Conservation (phyloP, 257 asterid species). For the Haberlea rhodopensis region DNA sequence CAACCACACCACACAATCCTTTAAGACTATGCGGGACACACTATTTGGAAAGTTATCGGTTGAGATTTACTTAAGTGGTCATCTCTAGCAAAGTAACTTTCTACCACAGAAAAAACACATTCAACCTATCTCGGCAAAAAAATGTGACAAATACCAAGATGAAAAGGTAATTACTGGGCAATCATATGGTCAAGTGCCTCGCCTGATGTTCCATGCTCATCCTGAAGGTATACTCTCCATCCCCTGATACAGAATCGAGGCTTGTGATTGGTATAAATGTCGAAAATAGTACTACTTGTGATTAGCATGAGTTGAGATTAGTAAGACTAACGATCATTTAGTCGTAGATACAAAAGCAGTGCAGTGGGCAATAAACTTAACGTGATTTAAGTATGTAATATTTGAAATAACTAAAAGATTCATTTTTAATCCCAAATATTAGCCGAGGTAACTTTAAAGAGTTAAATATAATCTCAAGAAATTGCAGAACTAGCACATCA, state of each 20-base stretch:
- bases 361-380: neutral
- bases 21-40: neutral
- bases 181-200: conserved; percentile 76
- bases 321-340: neutral
- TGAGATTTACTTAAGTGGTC: neutral
- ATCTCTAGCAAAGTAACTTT: no score
- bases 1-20: neutral
- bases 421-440: neutral
- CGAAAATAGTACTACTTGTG: neutral
- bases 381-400: neutral
- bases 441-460: neutral
- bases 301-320: neutral
- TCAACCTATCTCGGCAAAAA: no score
- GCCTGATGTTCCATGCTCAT: conserved; percentile 78
- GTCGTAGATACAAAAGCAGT: neutral
- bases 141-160: no score
- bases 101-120: no score
- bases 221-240: conserved; percentile 91
- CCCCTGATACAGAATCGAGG: conserved; percentile 52
- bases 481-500: neutral
- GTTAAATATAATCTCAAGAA: neutral
- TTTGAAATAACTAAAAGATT: no score
- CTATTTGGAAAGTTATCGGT: neutral
- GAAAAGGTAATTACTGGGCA: conserved; percentile 38
- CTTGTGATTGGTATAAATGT: neutral